Evolutionary conservation across 1,284 basidiomycete genomes (phyloP).

Genomic region (Nidula niveotomentosa): DNA sequence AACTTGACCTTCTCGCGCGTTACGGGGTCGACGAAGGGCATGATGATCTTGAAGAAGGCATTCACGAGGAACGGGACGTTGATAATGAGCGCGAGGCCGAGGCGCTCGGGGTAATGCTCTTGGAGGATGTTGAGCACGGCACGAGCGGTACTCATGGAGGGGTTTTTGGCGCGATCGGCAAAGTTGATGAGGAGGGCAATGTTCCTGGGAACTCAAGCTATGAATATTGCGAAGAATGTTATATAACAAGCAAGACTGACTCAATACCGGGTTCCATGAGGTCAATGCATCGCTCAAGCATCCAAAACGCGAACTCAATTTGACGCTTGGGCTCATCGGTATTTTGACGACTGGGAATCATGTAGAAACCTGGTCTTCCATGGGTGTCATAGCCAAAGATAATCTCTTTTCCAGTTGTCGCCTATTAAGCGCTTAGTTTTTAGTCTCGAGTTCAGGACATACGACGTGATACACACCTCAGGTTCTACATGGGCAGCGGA

Average conservation of each 20-base stretch:
- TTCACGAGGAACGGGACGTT: constrained; percentile 84
- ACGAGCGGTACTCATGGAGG: constrained; percentile 64
- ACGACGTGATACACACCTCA: constrained; percentile 44
- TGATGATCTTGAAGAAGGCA: constrained; percentile 82
- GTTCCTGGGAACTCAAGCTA: constrained; percentile 36
- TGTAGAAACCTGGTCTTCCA: constrained; percentile 73
- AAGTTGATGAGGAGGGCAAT: constrained; percentile 82
- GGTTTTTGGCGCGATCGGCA: constrained; percentile 77
- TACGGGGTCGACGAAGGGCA: constrained; percentile 78
- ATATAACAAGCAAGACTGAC: constrained; percentile 36
- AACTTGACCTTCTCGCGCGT: constrained; percentile 75
- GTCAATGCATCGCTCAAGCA: constrained; percentile 70
- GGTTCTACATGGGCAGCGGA: constrained; percentile 64
- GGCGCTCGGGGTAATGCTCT: constrained; percentile 90
- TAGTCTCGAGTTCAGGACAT: too few species aligned
- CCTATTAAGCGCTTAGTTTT: constrained; percentile 30
- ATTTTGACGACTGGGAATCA: constrained; percentile 84
- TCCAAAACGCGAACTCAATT: constrained; percentile 76
- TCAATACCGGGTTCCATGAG: constrained; percentile 77
- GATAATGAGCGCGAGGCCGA: constrained; percentile 82
- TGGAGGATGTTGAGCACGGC: constrained; percentile 79
- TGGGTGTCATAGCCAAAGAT: constrained; percentile 74
- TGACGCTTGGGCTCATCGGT: constrained; percentile 75
- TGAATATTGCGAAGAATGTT: too few species aligned
- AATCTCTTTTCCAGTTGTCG: constrained; percentile 72